These are phyloP conservation scores for Paramecium tetraurelia DNA, from an alignment of 73 alveolate species.

Conservation along the genomic window DNA sequence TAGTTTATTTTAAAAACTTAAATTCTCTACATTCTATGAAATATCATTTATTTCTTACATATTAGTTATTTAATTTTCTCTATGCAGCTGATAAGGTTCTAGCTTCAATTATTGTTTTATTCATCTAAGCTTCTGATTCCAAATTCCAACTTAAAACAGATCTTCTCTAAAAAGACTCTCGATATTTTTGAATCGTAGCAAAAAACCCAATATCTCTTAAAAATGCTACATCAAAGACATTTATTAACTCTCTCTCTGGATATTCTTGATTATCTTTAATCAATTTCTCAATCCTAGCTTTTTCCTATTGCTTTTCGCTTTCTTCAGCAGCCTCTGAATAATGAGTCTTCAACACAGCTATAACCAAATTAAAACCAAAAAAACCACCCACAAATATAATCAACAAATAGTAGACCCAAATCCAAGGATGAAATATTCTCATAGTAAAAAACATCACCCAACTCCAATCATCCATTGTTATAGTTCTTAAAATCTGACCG, in stretches of 20 bases:
- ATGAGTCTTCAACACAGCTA: conserved; percentile 3
- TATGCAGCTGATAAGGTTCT: neutral
- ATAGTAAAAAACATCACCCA: conserved; percentile 13
- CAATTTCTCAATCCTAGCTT: neutral
- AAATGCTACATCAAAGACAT: neutral
- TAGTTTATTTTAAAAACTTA: neutral
- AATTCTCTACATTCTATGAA: neutral
- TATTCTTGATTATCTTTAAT: neutral
- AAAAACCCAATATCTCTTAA: neutral
- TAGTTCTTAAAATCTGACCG: neutral
- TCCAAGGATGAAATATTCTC: neutral
- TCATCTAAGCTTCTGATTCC: neutral
- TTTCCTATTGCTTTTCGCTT: neutral
- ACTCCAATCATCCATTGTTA: conserved; percentile 50
- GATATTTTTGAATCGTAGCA: neutral
- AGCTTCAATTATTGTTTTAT: neutral
- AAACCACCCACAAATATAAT: conserved; percentile 16
- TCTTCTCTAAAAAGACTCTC: neutral
- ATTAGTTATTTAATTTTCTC: neutral
- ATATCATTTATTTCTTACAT: neutral
- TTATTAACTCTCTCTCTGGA: neutral
- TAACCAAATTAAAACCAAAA: conserved; percentile 27
- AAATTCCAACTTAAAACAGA: neutral
- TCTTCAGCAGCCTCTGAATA: conserved; percentile 22
- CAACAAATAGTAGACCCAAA: neutral